Base-by-base conservation (phyloP, 352 stramenopile species). In the Pythium dissotocum region DNA sequence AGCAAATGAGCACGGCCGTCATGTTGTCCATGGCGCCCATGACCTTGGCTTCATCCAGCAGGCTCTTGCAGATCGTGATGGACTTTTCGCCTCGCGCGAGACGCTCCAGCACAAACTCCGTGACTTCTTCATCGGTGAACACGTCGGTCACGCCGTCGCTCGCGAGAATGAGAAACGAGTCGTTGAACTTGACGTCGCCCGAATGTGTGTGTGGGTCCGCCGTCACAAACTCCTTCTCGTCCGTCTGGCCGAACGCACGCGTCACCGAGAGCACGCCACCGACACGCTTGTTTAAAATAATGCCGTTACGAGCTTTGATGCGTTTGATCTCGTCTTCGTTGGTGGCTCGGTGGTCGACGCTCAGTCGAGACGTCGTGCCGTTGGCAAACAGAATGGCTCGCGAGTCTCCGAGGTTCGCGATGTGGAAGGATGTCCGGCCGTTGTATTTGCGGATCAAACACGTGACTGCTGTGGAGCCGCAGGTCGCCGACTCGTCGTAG, bases 241-340 rank as follows among this genome's bases (percentile, higher is more conserved):
- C 82, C 4, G 80, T 76, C 67, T 94, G 86, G n/a, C 86, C 86
- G 6, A 94, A 75, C 5, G 86, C 86, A 9, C 86, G 78, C 32
- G 86, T 92, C 40, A 94, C 86, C 2, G 83, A 83, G 40, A 92
- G 79, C 51, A 82, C 82, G 9, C 86, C 86, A 28, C 71, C 84
- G 35, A 94, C 86, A 56, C 86, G 86, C 67, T 91, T 91, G 75
- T 93, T 93, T 51, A 94, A 72, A 53, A 94, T 91, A 62, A 94
- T 94, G 38, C 86, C 86, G 57, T 91, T 85, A 30, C 83, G 74
- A 9, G 74, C 83, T 16, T 82, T 83, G 62, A 94, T 94, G 42
- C 86, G 86, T 63, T 77, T 82, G 53, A 85, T 72, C 61, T 94
- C 86, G 72, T 89, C 83, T 57, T 80, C 76, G 72, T 92, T 93